Percentiles rank a stretch among this genome's conserved stretches.
Conservation (phyloP, 768 basidiomycete species). For the Kwoniella bestiolae region DNA sequence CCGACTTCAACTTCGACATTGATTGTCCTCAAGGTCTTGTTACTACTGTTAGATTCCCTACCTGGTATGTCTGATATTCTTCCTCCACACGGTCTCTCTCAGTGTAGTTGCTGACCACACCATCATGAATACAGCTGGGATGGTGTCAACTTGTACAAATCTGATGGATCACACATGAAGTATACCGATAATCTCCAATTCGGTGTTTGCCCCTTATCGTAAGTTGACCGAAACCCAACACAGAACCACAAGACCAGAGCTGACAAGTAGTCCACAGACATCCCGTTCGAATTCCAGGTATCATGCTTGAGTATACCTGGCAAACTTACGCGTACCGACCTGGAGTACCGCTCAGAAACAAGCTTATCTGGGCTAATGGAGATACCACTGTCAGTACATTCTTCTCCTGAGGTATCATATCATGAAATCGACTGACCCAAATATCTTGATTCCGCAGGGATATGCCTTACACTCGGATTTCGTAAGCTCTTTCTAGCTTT, state of each 20-base stretch:
- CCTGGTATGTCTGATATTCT: constrained; percentile 30
- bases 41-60: constrained; percentile 27
- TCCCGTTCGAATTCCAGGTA: constrained; percentile 39
- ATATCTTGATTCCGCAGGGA: constrained; percentile 34
- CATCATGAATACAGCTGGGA: constrained; percentile 27
- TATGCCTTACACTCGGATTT: constrained; percentile 61
- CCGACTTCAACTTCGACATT: constrained; percentile 24
- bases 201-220: constrained; percentile 39
- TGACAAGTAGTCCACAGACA: constrained; percentile 22
- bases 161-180: constrained; percentile 38
- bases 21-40: constrained; percentile 33
- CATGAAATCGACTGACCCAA: not conserved
- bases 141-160: constrained; percentile 39
- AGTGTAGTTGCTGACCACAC: not conserved
- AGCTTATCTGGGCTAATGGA: constrained; percentile 61
- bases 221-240: constrained; percentile 6
- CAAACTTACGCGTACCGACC: constrained; percentile 50
- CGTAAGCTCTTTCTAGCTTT: too few relatives aligned
- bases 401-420: not conserved
- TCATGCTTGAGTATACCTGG: constrained; percentile 44
- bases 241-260: too few relatives aligned
- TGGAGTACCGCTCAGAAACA: constrained; percentile 42
- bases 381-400: constrained; percentile 61
- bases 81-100: too few relatives aligned
- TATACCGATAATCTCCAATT: constrained; percentile 19